phyloP scores from a whole-genome alignment of 208 protist genomes.

The Trypanosomatidae sp. region DNA sequence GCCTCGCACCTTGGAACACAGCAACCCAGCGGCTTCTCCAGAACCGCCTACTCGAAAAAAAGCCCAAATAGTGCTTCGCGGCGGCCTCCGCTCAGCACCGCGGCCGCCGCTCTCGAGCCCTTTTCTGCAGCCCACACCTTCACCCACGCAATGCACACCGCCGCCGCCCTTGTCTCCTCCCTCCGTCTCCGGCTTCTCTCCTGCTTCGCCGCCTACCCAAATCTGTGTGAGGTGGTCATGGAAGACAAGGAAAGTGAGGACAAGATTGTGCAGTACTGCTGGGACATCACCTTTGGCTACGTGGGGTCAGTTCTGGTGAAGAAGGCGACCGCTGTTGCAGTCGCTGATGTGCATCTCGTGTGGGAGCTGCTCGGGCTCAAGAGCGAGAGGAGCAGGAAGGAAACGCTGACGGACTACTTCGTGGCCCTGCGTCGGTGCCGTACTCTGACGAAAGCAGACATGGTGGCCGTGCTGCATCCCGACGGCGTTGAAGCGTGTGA shows the following conservation, averaged over 20 bases:
- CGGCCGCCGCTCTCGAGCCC: slow-evolving; percentile 21
- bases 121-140: slow-evolving; percentile 28
- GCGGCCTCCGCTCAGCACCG: slow-evolving; percentile 16
- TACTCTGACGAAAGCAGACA: background rate
- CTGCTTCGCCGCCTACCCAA: slow-evolving; percentile 43
- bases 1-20: background rate
- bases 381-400: slow-evolving; percentile 9
- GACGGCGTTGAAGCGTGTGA: background rate
- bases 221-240: slow-evolving; percentile 40
- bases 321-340: slow-evolving; percentile 37
- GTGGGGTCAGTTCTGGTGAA: slow-evolving; percentile 49
- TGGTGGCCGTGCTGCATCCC: background rate
- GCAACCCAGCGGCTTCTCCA: background rate
- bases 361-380: slow-evolving; percentile 23
- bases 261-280: slow-evolving; percentile 39
- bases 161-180: slow-evolving; percentile 62
- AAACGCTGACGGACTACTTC: slow-evolving; percentile 20
- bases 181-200: slow-evolving; percentile 67
- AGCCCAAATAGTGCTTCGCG: background rate
- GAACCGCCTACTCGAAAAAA: background rate
- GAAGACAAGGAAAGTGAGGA: slow-evolving; percentile 19
- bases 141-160: slow-evolving; percentile 45
- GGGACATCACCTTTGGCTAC: slow-evolving; percentile 40
- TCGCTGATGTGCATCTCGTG: slow-evolving; percentile 25
- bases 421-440: slow-evolving; percentile 24